Percentiles rank a stretch among this genome's conserved stretches.
phyloP scores from a whole-genome alignment of 75 land plant species.

The Pseudotsuga menziesii region DNA sequence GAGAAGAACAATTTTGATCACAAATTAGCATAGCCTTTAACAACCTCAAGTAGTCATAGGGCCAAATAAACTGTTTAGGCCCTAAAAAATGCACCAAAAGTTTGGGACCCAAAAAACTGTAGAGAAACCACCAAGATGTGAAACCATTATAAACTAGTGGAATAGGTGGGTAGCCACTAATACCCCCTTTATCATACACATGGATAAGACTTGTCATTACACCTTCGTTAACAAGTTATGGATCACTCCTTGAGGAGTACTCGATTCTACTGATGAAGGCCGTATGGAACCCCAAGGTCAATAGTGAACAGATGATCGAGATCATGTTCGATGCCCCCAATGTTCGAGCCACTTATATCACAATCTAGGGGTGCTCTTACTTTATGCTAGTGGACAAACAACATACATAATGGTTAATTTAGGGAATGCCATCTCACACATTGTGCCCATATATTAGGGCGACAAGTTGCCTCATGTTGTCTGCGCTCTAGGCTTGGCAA shows the following conservation, averaged over 20 bases:
- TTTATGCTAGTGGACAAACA: conserved; percentile 59
- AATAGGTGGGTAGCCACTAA: neutral
- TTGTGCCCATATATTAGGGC: conserved; percentile 35
- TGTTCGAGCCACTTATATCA: conserved; percentile 20
- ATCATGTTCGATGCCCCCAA: conserved; percentile 24
- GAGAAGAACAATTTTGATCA: too few relatives aligned
- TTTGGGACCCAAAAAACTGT: neutral
- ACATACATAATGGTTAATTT: conserved; percentile 33
- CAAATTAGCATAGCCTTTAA: too few relatives aligned
- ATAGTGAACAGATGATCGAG: conserved; percentile 32
- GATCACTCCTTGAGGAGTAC: conserved; percentile 30
- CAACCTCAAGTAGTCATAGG: too few relatives aligned
- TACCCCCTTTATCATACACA: neutral
- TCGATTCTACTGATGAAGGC: conserved; percentile 34
- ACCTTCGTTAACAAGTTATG: conserved; percentile 35
- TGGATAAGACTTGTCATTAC: conserved; percentile 30
- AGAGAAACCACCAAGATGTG: neutral
- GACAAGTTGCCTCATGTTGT: conserved; percentile 20
- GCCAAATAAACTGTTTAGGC: too few relatives aligned
- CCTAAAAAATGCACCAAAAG: too few relatives aligned
- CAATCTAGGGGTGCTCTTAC: conserved; percentile 36
- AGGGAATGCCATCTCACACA: conserved; percentile 39
- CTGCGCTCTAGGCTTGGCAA: conserved; percentile 26
- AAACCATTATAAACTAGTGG: neutral
- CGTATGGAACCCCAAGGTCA: conserved; percentile 32